Conservation (phyloP, 306 rosid genomes). For the Prunus padus region DNA sequence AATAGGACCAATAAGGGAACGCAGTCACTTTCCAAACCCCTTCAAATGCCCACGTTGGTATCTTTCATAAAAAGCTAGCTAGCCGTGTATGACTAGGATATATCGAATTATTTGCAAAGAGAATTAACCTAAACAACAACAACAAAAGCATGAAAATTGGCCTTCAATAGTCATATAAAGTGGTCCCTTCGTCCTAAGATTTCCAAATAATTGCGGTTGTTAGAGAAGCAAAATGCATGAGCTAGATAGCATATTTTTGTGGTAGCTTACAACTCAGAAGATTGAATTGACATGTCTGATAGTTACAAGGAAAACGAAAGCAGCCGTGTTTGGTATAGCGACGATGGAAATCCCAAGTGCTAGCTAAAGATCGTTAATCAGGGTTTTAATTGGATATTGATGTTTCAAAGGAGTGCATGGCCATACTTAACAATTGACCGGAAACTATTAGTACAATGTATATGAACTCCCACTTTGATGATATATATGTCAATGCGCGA, state of each 20-base stretch:
- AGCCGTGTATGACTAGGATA: background rate
- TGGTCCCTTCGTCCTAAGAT: conserved; percentile 13
- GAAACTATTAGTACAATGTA: background rate
- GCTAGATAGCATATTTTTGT: background rate
- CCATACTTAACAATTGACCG: background rate
- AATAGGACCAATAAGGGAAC: background rate
- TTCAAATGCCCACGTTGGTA: background rate
- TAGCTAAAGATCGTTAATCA: background rate
- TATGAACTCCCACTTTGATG: background rate
- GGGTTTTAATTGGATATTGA: background rate
- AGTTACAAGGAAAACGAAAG: conserved; percentile 11
- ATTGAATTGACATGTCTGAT: background rate
- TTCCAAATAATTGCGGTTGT: conserved; percentile 24
- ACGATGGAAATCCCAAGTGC: background rate
- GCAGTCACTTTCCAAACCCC: conserved; percentile 4
- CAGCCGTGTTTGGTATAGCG: background rate
- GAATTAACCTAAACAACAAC: background rate
- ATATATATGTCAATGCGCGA: background rate
- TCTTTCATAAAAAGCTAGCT: background rate
- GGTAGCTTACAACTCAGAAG: background rate
- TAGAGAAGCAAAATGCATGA: conserved; percentile 10
- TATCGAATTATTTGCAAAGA: background rate
- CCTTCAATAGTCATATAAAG: background rate
- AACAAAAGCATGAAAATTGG: background rate
- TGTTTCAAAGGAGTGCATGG: background rate